phyloP scores from a whole-genome alignment of 164 flowering plant species.

The Vitis cinerea region DNA sequence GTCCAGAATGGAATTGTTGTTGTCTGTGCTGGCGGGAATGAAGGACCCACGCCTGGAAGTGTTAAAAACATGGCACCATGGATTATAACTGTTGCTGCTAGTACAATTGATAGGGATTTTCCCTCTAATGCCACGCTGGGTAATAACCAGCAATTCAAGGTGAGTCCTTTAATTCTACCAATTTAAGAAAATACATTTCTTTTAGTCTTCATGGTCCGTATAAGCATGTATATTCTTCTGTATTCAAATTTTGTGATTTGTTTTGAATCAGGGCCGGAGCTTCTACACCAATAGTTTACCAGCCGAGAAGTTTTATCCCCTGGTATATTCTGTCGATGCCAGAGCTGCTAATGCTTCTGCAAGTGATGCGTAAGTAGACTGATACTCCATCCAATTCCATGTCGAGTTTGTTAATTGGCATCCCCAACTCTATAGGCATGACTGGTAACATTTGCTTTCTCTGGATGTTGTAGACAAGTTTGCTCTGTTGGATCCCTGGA shows the following conservation, averaged over 20 bases:
- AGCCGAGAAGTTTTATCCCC: not conserved
- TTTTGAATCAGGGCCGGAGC: not conserved
- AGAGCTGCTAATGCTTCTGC: no score
- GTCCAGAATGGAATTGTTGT: conserved; percentile 22
- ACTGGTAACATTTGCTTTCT: not conserved
- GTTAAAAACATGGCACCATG: conserved; percentile 26
- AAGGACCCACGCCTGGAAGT: not conserved
- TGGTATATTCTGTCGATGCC: not conserved
- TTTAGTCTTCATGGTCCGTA: no score
- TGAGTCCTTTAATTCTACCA: no score
- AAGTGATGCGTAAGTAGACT: not conserved
- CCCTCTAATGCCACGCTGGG: no score
- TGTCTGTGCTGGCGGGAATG: conserved; percentile 20
- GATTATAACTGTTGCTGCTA: conserved; percentile 5
- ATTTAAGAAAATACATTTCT: no score
- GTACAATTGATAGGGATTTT: no score
- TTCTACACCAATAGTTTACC: not conserved
- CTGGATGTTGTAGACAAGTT: not conserved
- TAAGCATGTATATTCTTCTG: not conserved
- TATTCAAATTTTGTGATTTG: not conserved
- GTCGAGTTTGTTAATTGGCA: no score
- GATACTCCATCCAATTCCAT: no score
- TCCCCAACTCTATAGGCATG: no score
- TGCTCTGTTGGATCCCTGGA: conserved; percentile 8
- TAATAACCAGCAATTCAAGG: not conserved